Percentiles rank a stretch among this genome's conserved stretches.
These are phyloP conservation scores for Sanguinoderma infundibulare DNA, from an alignment of 1,284 basidiomycete genomes.

Conservation along the genomic window DNA sequence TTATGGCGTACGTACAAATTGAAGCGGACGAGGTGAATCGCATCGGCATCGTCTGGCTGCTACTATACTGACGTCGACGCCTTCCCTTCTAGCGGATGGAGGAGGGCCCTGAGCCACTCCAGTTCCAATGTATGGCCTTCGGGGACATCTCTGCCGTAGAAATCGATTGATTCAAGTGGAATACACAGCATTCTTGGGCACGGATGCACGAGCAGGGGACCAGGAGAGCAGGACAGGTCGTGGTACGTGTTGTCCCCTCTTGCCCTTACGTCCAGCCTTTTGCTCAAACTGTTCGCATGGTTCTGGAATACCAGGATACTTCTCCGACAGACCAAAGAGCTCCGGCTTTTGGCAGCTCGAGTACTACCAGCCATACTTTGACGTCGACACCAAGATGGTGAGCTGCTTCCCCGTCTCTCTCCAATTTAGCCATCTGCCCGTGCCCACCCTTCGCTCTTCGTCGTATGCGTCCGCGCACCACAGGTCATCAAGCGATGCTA, in stretches of 20 bases:
- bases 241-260: constrained; percentile 22
- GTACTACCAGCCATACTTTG: constrained; percentile 82
- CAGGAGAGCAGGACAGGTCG: constrained; percentile 24
- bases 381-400: constrained; percentile 78
- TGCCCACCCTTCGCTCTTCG: background rate
- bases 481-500: constrained; percentile 75
- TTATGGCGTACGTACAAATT: constrained; percentile 39
- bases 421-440: background rate
- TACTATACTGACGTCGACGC: constrained; percentile 25
- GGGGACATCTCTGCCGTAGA: no score
- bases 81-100: constrained; percentile 34
- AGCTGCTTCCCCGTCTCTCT: constrained; percentile 16
- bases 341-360: constrained; percentile 76
- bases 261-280: background rate
- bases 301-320: constrained; percentile 38
- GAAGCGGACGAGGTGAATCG: constrained; percentile 37
- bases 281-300: background rate
- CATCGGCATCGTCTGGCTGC: background rate
- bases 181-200: constrained; percentile 38
- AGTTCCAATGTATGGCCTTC: constrained; percentile 37
- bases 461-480: background rate
- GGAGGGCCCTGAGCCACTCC: constrained; percentile 38
- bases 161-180: no score
- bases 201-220: constrained; percentile 30
- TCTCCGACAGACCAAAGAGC: constrained; percentile 41